These are phyloP conservation scores for Saccharomycopsis microspora DNA, from an alignment of 805 yeast genomes.

Conservation along the genomic window DNA sequence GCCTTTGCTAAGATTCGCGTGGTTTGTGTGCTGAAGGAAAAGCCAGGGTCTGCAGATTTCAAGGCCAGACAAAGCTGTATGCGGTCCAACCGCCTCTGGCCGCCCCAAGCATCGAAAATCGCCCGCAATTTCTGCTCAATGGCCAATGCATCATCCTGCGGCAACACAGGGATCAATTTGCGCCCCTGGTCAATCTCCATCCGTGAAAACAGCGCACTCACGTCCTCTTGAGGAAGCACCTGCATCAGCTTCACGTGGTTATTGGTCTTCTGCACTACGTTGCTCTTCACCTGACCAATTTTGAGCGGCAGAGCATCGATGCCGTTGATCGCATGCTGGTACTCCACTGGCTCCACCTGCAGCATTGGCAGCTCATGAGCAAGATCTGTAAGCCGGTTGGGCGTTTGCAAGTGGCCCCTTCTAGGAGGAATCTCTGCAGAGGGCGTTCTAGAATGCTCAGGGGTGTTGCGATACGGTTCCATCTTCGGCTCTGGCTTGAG, in stretches of 20 bases:
- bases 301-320: neutral
- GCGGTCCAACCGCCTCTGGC: slow-evolving; percentile 25
- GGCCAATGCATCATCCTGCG: slow-evolving; percentile 3
- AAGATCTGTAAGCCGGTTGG: neutral
- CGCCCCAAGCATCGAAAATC: slow-evolving; percentile 42
- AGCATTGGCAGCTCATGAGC: neutral
- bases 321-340: neutral
- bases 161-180: slow-evolving; percentile 7
- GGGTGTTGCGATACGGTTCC: neutral
- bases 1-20: slow-evolving; percentile 50
- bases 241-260: neutral
- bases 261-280: neutral
- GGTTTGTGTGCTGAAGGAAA: slow-evolving; percentile 21
- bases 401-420: neutral
- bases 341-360: slow-evolving; percentile 1
- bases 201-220: neutral
- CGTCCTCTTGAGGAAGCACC: neutral
- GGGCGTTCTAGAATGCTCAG: neutral
- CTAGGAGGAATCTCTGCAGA: neutral
- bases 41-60: neutral
- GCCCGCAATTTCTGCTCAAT: slow-evolving; percentile 36
- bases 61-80: slow-evolving; percentile 23
- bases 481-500: no score
- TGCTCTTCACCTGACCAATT: neutral
- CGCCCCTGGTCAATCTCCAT: slow-evolving; percentile 1